Evolutionary conservation across 129 eudicot species (phyloP), one percentile per base, ranked within the genome.

Genomic region (Lonicera japonica): DNA sequence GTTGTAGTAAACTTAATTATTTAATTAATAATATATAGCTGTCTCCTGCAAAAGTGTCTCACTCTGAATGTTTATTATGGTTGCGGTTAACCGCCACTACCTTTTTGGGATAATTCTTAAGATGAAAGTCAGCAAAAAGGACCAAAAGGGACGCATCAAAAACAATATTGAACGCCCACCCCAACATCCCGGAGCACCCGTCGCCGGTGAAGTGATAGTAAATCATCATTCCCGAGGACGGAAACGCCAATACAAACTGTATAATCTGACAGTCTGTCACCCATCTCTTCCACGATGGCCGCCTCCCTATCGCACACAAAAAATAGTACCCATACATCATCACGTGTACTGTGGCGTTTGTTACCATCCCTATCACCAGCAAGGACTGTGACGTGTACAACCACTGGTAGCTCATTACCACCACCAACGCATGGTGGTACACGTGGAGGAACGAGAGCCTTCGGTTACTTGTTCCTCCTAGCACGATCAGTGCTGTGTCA

Each of bases 401-500:
- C 98, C 98, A 87, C 0, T 84, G 17, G 23, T 85, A 87, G 60
- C 96, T 84, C 96, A 92, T 85, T 1, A 85, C 76, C 45, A 87
- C 83, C 17, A 92, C 98, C 18, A 81, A 78, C 3, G 91, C 72
- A 68, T 92, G 98, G 58, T 92, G 98, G 86, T 92, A 92, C 50
- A 92, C 96, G 78, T 92, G 98, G 79, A 92, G 86, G 81, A 92
- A 85, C 15, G 96, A 75, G 14, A 92, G 79, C 68, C 96, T 75
- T 55, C 95, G 78, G 13, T 65, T 57, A 60, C 74, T 65, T n/a
- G n/a, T n/a, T 0, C 82, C 81, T 45, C 78, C 70, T 0, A 92
- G 51, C 29, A 92, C 70, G 75, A 92, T 92, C n/a, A 92, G 65
- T 24, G 82, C 65, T 5, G 98, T 92, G 71, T 92, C 98, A 9